Percentiles rank a stretch among this genome's conserved stretches.
These are phyloP conservation scores for Fonticula alba DNA, from an alignment of 78 protist species.

Conservation along the genomic window DNA sequence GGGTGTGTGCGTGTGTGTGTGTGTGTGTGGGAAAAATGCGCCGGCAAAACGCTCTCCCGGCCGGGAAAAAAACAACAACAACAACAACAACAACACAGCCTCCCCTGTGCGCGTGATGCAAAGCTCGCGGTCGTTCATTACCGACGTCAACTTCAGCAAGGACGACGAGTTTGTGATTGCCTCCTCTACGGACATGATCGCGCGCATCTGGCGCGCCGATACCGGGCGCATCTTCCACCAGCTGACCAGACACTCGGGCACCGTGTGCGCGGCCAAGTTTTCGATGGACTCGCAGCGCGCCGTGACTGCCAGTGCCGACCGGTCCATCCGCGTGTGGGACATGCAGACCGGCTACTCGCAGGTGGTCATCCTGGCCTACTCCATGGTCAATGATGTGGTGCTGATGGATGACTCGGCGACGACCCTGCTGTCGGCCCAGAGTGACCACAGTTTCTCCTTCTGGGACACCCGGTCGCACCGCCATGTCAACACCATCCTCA, in stretches of 20 bases:
- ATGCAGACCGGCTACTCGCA: conserved; percentile 42
- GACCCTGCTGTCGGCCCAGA: conserved; percentile 28
- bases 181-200: too few relatives aligned
- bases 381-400: conserved; percentile 38
- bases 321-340: conserved; percentile 65
- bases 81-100: conserved; percentile 38
- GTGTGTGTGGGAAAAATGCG: too few relatives aligned
- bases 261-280: conserved; percentile 14
- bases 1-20: too few relatives aligned
- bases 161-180: neutral
- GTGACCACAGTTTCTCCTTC: conserved; percentile 32
- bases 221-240: neutral
- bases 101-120: conserved; percentile 25
- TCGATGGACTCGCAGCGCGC: neutral
- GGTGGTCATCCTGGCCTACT: conserved; percentile 35
- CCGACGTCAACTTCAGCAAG: too few relatives aligned
- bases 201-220: too few relatives aligned
- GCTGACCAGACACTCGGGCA: conserved; percentile 53
- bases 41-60: too few relatives aligned
- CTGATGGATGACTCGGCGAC: conserved; percentile 9
- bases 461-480: conserved; percentile 43
- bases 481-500: conserved; percentile 17
- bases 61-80: conserved; percentile 26
- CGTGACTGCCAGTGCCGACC: conserved; percentile 50
- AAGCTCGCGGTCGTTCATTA: too few relatives aligned